Conservation (phyloP, 352 stramenopile genomes). For the Phytophthora meadii region DNA sequence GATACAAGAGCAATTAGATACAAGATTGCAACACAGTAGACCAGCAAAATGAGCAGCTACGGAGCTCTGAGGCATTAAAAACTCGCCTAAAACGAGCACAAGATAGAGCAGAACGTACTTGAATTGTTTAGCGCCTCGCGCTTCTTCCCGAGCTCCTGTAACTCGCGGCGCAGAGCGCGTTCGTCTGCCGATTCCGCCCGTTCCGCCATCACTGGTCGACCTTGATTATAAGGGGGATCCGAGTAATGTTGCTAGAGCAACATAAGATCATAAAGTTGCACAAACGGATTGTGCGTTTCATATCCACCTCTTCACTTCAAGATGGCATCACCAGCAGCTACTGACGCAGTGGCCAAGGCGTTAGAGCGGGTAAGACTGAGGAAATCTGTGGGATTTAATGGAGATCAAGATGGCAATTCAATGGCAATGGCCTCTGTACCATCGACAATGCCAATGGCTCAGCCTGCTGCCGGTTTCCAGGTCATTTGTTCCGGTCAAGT, state of each 20-base stretch:
- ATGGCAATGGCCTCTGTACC: constrained; percentile 3
- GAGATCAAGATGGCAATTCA: neutral
- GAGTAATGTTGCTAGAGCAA: constrained; percentile 1
- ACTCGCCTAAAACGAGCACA: neutral
- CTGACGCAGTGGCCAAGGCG: constrained; percentile 34
- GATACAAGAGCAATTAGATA: constrained; percentile 17
- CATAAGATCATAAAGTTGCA: constrained; percentile 3
- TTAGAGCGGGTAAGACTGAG: constrained; percentile 27
- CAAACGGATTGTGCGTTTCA: neutral
- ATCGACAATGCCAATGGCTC: constrained; percentile 19
- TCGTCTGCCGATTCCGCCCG: constrained; percentile 51
- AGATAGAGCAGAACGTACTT: constrained; percentile 28
- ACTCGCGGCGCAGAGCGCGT: constrained; percentile 58
- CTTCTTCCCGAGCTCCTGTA: constrained; percentile 61
- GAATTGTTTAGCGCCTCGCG: constrained; percentile 49
- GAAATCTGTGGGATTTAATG: constrained; percentile 1
- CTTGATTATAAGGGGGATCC: constrained; percentile 17
- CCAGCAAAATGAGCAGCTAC: constrained; percentile 3
- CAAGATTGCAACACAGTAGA: constrained; percentile 24
- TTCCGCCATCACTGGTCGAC: constrained; percentile 31
- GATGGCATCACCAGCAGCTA: constrained; percentile 21
- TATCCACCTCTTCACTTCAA: constrained; percentile 8
- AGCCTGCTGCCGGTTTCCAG: constrained; percentile 51
- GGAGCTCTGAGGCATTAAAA: neutral
- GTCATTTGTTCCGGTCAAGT: constrained; percentile 71